Percentiles rank a stretch among this genome's conserved stretches.
Conservation (phyloP, 1,284 basidiomycete genomes). For the Fistulina hepatica region DNA sequence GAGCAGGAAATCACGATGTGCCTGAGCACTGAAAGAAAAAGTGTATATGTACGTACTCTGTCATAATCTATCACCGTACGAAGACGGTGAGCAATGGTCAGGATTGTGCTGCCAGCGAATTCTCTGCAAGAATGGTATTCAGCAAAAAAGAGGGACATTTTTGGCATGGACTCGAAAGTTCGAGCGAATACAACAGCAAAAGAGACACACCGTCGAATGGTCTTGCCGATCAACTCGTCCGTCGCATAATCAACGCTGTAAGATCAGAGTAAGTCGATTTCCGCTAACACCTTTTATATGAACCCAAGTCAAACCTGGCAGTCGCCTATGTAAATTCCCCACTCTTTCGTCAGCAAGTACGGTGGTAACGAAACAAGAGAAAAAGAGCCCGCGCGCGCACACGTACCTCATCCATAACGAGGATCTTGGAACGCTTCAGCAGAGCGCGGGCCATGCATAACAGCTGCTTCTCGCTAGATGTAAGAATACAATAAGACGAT, state of each 20-base stretch:
- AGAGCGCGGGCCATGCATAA: slow-evolving; percentile 61
- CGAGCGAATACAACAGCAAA: no score
- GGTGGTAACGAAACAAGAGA: no score
- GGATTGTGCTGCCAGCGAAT: slow-evolving; percentile 53
- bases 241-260: slow-evolving; percentile 14
- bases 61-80: slow-evolving; percentile 64
- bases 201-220: slow-evolving; percentile 56
- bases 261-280: no score
- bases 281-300: no score
- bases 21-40: no score
- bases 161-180: no score
- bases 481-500: not conserved
- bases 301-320: no score
- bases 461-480: slow-evolving; percentile 41
- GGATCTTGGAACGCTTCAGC: slow-evolving; percentile 44
- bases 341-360: no score
- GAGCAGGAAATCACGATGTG: no score
- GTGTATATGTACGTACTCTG: no score
- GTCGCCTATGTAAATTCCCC: no score
- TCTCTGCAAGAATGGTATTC: slow-evolving; percentile 29
- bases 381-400: no score
- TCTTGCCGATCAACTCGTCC: slow-evolving; percentile 47
- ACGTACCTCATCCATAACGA: slow-evolving; percentile 59
- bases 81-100: slow-evolving; percentile 63
- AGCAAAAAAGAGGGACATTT: not conserved